Evolutionary conservation across 352 stramenopile genomes (phyloP).

Genomic region (Phytophthora fragariae): DNA sequence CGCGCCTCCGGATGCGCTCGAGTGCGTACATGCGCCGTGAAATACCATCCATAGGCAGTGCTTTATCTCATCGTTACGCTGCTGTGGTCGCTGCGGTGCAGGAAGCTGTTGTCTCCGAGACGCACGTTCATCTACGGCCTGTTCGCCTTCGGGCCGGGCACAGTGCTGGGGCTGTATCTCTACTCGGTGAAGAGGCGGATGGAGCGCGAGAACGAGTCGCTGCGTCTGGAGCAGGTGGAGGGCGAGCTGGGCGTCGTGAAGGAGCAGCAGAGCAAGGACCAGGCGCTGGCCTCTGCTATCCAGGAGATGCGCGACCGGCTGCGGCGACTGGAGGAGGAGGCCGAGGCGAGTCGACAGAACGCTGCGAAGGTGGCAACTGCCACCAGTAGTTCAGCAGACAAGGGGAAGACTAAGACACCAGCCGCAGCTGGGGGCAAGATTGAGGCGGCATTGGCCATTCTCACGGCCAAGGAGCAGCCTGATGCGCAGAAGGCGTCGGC

Average conservation of each 20-base stretch:
- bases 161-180: conserved; percentile 69
- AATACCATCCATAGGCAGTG: neutral
- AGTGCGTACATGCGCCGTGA: conserved; percentile 48
- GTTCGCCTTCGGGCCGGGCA: conserved; percentile 76
- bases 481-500: conserved; percentile 4
- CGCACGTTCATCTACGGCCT: conserved; percentile 74
- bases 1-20: conserved; percentile 65
- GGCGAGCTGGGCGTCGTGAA: conserved; percentile 52
- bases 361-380: conserved; percentile 21
- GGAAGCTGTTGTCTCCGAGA: conserved; percentile 67
- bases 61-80: neutral
- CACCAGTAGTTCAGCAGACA: neutral
- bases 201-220: conserved; percentile 67
- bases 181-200: conserved; percentile 77
- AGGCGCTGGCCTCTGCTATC: conserved; percentile 56
- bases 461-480: conserved; percentile 26
- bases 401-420: conserved; percentile 4
- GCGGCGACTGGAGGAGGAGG: conserved; percentile 57
- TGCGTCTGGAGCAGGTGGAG: conserved; percentile 54
- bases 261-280: conserved; percentile 59
- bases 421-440: conserved; percentile 49
- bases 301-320: conserved; percentile 72
- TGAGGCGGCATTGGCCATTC: conserved; percentile 36
- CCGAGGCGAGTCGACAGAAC: conserved; percentile 39
- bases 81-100: conserved; percentile 17